Evolutionary conservation across 139 green algal species (phyloP), one percentile per base, ranked within the genome.

Genomic region (Haematococcus sp.): DNA sequence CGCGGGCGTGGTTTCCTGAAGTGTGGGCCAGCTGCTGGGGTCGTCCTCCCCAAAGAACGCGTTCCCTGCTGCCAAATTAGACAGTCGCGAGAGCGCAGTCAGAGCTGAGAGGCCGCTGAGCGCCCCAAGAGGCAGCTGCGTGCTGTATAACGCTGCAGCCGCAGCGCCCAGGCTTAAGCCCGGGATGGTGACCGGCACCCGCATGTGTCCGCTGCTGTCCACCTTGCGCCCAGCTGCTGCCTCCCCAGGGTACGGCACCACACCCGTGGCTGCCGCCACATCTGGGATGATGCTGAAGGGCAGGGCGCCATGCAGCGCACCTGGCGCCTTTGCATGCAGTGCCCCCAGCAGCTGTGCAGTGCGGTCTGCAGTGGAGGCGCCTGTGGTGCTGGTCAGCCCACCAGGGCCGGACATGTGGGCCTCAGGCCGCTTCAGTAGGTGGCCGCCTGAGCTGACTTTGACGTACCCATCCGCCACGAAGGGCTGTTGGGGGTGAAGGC

Each of bases 261-360:
- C 58, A 34, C 25, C n/a, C 11, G 25, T 34, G 28, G 58, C 58
- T 11, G n/a, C 25, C 25, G 30, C 30, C n/a, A 40, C 25, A 34
- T 65, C 58, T 40, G 58, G n/a, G 34, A 40, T 49, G 40, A 49
- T 49, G 40, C 40, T 11, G 40, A 49, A 49, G 7, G 40, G 40
- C 40, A 49, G 40, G 7, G 40, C 11, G 40, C 40, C 40, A 49
- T 49, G 40, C 40, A 30, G 58, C 58, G 30, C 58, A 3, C 58
- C 58, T 40, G 11, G 25, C 11, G 58, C 17, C 25, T 34, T 65
- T 3, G 25, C 17, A 34, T 65, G 58, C 23, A 65, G 58, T 4
- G 58, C 30, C 4, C 58, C 58, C 58, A 65, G 58, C 11, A 65
- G 58, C 58, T 65, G 58, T 30, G 28, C n/a, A 11, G 58, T 65